Conservation (phyloP, 2,329 filamentous ascomycete genomes). For the Alternaria sp. region DNA sequence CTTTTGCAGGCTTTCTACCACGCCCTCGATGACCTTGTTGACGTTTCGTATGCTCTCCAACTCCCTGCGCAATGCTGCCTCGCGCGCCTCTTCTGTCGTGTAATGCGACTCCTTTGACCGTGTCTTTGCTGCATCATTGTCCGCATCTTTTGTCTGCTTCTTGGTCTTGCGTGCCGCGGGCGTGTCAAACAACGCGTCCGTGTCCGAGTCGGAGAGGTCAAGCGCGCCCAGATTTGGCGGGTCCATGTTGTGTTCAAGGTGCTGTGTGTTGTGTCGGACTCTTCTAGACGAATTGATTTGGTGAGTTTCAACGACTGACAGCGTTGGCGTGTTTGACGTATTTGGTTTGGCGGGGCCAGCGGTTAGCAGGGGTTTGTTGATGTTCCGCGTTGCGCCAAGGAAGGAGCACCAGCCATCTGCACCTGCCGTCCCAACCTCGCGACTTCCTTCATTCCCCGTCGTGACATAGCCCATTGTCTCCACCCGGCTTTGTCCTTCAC, state of each 20-base stretch:
- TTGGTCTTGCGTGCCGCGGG: constrained; percentile 54
- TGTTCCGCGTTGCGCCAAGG: constrained; percentile 10
- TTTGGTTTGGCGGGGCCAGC: constrained; percentile 27
- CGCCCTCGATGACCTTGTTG: constrained; percentile 84
- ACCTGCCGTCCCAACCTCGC: constrained; percentile 27
- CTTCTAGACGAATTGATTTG: background rate
- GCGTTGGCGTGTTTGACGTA: constrained; percentile 34
- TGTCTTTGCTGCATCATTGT: constrained; percentile 49
- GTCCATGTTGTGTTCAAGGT: constrained; percentile 24
- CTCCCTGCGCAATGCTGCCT: constrained; percentile 77
- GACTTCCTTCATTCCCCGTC: constrained; percentile 20
- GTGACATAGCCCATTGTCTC: constrained; percentile 21
- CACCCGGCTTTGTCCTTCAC: constrained; percentile 19
- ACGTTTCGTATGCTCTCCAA: constrained; percentile 83
- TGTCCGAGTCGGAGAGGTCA: constrained; percentile 62
- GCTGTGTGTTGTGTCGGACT: background rate
- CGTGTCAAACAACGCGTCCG: constrained; percentile 63
- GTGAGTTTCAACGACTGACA: background rate
- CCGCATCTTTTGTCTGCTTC: constrained; percentile 45
- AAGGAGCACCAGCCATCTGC: constrained; percentile 28
- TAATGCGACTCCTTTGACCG: constrained; percentile 59
- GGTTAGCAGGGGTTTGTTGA: constrained; percentile 21
- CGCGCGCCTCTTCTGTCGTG: constrained; percentile 71
- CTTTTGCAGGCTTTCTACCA: constrained; percentile 73
- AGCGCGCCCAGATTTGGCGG: constrained; percentile 59